Conservation (phyloP, 1,139 yeast genomes). For the Scheffersomyces cryptocercus region DNA sequence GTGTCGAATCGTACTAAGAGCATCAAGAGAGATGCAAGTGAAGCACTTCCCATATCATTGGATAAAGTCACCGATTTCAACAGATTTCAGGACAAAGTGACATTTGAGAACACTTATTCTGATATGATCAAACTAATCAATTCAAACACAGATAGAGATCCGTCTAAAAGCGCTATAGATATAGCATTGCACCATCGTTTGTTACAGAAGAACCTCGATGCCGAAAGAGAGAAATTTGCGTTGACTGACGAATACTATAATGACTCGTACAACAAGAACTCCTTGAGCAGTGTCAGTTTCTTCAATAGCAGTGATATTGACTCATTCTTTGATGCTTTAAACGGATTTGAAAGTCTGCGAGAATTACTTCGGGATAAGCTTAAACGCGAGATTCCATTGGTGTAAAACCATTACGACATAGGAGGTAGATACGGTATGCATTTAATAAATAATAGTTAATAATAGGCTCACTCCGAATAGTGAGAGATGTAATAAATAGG, state of each 20-base stretch:
- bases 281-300: slow-evolving; percentile 6
- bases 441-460: neutral
- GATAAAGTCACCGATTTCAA: neutral
- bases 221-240: slow-evolving; percentile 21
- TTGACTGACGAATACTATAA: slow-evolving; percentile 12
- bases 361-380: slow-evolving; percentile 1
- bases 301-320: slow-evolving; percentile 26
- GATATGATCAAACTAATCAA: slow-evolving; percentile 21
- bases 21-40: neutral
- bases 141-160: slow-evolving; percentile 9
- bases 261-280: slow-evolving; percentile 3
- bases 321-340: slow-evolving; percentile 18
- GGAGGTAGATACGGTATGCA: neutral
- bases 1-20: neutral
- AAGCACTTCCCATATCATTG: neutral
- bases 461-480: too few species aligned
- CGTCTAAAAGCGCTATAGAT: slow-evolving; percentile 19
- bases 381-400: slow-evolving; percentile 9
- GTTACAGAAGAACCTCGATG: slow-evolving; percentile 23
- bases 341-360: slow-evolving; percentile 4
- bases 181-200: slow-evolving; percentile 22
- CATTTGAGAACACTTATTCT: slow-evolving; percentile 17
- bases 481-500: neutral
- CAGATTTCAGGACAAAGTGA: slow-evolving; percentile 18
- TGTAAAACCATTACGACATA: slow-evolving; percentile 3